A percentile compares a stretch with the other conserved stretches of the same genome.
Evolutionary conservation across 805 yeast species (phyloP).

Genomic region (Isabelozyma gotoi): DNA sequence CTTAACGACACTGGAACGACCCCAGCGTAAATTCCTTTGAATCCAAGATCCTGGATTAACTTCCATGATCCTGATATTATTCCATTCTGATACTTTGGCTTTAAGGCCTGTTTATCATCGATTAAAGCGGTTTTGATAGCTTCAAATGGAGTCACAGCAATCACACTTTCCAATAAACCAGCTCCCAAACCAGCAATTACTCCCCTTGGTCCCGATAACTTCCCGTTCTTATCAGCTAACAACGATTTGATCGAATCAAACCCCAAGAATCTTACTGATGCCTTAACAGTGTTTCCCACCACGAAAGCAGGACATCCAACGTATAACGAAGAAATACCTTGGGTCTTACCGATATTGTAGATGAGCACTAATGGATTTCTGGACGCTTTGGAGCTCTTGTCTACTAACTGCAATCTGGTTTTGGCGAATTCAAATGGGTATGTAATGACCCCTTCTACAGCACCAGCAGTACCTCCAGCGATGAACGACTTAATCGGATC

Average conservation of each 20-base stretch:
- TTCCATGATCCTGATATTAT: constrained; percentile 60
- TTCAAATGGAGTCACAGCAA: constrained; percentile 96
- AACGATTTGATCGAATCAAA: constrained; percentile 82
- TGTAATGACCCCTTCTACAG: constrained; percentile 87
- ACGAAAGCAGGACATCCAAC: constrained; percentile 97
- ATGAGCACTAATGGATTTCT: constrained; percentile 84
- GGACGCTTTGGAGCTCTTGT: constrained; percentile 61
- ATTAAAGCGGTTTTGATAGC: constrained; percentile 94
- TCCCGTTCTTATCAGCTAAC: constrained; percentile 80
- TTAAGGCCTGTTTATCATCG: constrained; percentile 79
- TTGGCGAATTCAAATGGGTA: constrained; percentile 98
- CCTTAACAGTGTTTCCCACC: constrained; percentile 93
- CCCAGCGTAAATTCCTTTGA: constrained; percentile 84
- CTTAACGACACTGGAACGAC: constrained; percentile 90
- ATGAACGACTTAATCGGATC: constrained; percentile 81
- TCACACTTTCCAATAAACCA: constrained; percentile 84
- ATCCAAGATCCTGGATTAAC: constrained; percentile 73
- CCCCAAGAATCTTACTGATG: constrained; percentile 92
- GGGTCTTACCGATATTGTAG: constrained; percentile 68
- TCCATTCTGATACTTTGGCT: constrained; percentile 75
- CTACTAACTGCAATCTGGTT: constrained; percentile 83
- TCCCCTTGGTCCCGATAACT: constrained; percentile 85
- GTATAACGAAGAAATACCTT: constrained; percentile 78
- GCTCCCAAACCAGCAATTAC: constrained; percentile 98
- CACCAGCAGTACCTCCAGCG: constrained; percentile 97